These are phyloP conservation scores for Eragrostis curvula DNA, from an alignment of 176 grass and related monocot genomes.

Conservation along the genomic window DNA sequence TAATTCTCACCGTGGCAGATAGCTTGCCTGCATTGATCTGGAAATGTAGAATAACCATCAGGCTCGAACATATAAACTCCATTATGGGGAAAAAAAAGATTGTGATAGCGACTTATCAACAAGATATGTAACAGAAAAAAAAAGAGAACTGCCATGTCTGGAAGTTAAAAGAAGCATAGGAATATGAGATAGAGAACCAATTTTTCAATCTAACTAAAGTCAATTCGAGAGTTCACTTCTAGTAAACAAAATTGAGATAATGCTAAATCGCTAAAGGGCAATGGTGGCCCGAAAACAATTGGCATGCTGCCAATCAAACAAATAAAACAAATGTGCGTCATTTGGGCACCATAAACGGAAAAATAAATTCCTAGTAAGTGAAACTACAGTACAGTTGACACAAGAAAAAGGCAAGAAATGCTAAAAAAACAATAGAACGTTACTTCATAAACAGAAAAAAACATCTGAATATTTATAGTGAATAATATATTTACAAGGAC, in stretches of 20 bases:
- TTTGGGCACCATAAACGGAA: not conserved
- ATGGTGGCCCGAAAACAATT: not conserved
- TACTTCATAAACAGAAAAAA: not conserved
- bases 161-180: not conserved
- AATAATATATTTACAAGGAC: not conserved
- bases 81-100: not conserved
- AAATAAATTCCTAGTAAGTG: not conserved
- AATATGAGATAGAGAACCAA: not conserved
- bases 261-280: too few species aligned
- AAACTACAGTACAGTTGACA: not conserved
- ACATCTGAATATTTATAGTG: not conserved
- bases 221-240: too few species aligned
- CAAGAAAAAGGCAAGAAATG: not conserved
- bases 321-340: not conserved
- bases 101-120: not conserved
- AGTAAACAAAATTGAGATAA: too few species aligned
- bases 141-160: not conserved
- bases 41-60: conserved; percentile 39
- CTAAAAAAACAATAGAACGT: not conserved
- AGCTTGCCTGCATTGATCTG: conserved; percentile 61
- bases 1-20: conserved; percentile 57
- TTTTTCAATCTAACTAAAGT: not conserved
- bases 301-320: not conserved
- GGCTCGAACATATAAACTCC: not conserved
- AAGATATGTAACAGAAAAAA: not conserved